Conservation (phyloP, 805 yeast species). For the Pichia paraexigua region DNA sequence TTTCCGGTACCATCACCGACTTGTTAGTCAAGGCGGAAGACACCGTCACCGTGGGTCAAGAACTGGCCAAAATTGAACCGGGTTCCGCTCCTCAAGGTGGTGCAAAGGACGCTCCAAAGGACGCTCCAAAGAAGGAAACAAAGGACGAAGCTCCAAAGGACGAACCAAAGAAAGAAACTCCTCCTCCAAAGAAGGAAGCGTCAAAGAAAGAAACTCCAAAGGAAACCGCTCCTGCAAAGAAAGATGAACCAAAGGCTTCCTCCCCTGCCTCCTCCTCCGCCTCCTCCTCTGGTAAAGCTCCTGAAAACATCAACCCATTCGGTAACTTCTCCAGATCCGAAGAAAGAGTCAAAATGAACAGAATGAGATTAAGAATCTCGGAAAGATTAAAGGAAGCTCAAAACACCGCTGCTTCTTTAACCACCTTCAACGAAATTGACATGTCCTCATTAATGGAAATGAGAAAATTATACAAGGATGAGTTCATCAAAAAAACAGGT, state of each 20-base stretch:
- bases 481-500: conserved; percentile 87
- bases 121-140: conserved; percentile 15
- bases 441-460: conserved; percentile 87
- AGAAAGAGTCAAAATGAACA: conserved; percentile 94
- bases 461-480: conserved; percentile 96
- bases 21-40: conserved; percentile 77
- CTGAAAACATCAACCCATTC: conserved; percentile 23
- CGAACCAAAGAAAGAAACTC: background rate
- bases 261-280: conserved; percentile 8
- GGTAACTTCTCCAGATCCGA: conserved; percentile 72
- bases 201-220: conserved; percentile 19
- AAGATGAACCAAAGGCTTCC: conserved; percentile 21
- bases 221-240: conserved; percentile 4
- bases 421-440: conserved; percentile 97
- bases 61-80: conserved; percentile 76
- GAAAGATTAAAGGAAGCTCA: conserved; percentile 99
- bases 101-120: conserved; percentile 21
- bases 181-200: conserved; percentile 3
- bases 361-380: conserved; percentile 98
- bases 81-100: conserved; percentile 60
- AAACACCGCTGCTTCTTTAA: conserved; percentile 96
- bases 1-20: conserved; percentile 83
- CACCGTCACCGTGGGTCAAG: conserved; percentile 95
- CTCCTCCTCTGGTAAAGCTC: conserved; percentile 24
- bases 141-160: conserved; percentile 14